Percentiles rank a stretch among this genome's conserved stretches.
Conservation (phyloP, 305 asterid species). For the Fraxinus angustifolia region DNA sequence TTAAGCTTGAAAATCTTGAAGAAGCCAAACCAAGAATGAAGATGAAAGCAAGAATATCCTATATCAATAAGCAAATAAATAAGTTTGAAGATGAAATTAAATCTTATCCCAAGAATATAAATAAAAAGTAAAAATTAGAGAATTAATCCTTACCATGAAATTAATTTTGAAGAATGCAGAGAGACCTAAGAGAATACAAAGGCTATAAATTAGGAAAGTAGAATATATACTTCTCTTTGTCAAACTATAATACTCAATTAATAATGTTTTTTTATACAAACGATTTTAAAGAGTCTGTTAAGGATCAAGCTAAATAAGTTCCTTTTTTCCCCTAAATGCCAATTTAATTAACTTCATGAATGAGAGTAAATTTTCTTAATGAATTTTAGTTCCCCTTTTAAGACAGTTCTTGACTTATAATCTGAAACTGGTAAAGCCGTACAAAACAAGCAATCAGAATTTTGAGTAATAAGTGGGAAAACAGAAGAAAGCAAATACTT, state of each 20-base stretch:
- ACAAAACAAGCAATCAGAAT: not conserved
- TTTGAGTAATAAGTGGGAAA: not conserved
- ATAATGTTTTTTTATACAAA: not conserved
- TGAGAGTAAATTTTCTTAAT: not conserved
- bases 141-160: not conserved
- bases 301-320: not conserved
- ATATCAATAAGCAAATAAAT: not conserved
- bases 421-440: not conserved
- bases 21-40: conserved; percentile 31
- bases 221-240: not conserved
- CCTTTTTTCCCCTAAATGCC: not conserved
- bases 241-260: not conserved
- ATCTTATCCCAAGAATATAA: not conserved
- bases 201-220: not conserved
- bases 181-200: not conserved
- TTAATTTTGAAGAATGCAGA: not conserved
- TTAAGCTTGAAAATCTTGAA: conserved; percentile 17
- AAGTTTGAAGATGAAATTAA: not conserved
- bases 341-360: not conserved
- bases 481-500: not conserved
- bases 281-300: not conserved
- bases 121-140: not conserved
- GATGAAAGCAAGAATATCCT: conserved; percentile 29
- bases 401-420: not conserved
- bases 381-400: not conserved